A percentile compares a stretch with the other conserved stretches of the same genome.
These are phyloP conservation scores for Cicer bijugum DNA, from an alignment of 306 rosid species.

Conservation along the genomic window DNA sequence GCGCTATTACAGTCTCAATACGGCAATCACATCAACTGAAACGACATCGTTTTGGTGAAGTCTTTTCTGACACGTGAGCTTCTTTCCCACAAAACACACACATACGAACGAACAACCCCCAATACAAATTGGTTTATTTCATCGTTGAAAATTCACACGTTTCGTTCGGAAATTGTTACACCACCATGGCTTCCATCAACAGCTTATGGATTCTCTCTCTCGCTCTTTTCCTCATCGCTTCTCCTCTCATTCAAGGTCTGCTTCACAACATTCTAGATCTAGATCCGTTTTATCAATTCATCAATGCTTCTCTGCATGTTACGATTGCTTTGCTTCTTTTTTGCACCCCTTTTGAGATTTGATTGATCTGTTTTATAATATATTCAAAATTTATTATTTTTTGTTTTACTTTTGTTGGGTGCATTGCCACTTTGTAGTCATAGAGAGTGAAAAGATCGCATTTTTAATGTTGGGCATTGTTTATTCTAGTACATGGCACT, in stretches of 20 bases:
- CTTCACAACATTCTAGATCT: slow-evolving; percentile 56
- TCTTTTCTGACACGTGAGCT: neutral
- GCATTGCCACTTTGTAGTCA: slow-evolving; percentile 18
- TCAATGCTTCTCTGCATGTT: slow-evolving; percentile 51
- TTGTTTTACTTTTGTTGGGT: slow-evolving; percentile 8
- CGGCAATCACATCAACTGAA: neutral
- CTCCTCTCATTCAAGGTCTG: slow-evolving; percentile 77
- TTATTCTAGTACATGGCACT: neutral
- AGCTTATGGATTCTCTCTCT: slow-evolving; percentile 60
- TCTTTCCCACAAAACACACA: neutral
- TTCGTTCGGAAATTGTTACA: slow-evolving; percentile 7
- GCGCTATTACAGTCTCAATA: neutral
- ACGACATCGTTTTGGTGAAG: slow-evolving; percentile 33
- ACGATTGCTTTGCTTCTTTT: slow-evolving; percentile 20
- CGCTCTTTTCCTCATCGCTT: slow-evolving; percentile 69
- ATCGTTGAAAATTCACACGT: slow-evolving; percentile 25
- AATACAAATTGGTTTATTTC: slow-evolving; percentile 30
- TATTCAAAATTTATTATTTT: neutral
- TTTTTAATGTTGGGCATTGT: slow-evolving; percentile 10
- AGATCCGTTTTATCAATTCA: slow-evolving; percentile 47
- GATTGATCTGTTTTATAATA: slow-evolving; percentile 36
- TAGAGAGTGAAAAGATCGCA: neutral
- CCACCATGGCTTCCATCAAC: slow-evolving; percentile 55
- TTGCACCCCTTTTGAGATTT: neutral
- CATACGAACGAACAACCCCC: neutral